Conservation (phyloP, 306 rosid species). For the Hippophae rhamnoides region DNA sequence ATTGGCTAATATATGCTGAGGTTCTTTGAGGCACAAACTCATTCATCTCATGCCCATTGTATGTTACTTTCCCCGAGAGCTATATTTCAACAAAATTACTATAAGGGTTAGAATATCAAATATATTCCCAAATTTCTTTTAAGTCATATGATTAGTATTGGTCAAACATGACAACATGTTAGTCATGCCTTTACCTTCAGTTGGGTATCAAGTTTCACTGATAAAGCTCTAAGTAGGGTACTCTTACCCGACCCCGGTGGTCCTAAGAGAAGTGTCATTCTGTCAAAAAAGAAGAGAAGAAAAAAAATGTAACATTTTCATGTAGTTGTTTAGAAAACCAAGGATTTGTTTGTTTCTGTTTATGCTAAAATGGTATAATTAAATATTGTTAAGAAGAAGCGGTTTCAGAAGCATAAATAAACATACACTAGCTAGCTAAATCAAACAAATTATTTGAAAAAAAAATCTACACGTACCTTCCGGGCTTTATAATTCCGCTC, state of each 20-base stretch:
- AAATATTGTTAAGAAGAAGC: too few species aligned
- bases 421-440: too few species aligned
- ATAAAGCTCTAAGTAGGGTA: slow-evolving; percentile 1
- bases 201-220: neutral
- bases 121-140: neutral
- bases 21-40: slow-evolving; percentile 46
- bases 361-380: too few species aligned
- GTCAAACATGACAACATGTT: too few species aligned
- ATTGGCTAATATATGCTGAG: slow-evolving; percentile 41
- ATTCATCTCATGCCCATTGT: slow-evolving; percentile 38
- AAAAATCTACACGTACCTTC: neutral
- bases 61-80: slow-evolving; percentile 38
- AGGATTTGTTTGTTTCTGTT: too few species aligned
- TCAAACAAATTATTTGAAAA: neutral
- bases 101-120: too few species aligned
- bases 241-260: slow-evolving; percentile 9
- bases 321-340: too few species aligned
- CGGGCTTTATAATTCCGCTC: slow-evolving; percentile 4
- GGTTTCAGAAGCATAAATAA: too few species aligned
- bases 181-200: neutral
- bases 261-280: slow-evolving; percentile 10
- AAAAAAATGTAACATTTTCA: too few species aligned
- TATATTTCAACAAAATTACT: neutral
- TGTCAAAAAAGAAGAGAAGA: neutral
- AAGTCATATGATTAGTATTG: neutral